Evolutionary conservation across 2,329 filamentous ascomycete genomes (phyloP), one percentile per base, ranked within the genome.

Genomic region (Huntiella bhutanensis): DNA sequence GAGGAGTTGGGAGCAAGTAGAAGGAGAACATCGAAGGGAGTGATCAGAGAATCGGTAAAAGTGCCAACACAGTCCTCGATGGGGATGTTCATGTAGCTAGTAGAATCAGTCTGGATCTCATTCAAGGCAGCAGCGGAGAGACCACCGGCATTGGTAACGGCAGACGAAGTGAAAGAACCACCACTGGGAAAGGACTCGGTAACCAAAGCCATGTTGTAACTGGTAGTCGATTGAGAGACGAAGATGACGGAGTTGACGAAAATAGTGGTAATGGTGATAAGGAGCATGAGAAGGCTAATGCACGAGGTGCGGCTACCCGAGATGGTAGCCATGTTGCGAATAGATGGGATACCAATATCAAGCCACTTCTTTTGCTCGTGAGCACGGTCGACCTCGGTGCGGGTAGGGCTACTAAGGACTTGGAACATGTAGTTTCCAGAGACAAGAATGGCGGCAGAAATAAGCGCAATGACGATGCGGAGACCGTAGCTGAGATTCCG

Each of bases 211-310:
- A 62, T 51, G 37, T 57, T 57, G 48, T 58, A 57, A 46, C 54
- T 51, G n/a, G 57, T 47, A 32, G 57, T 57, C 35, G 59, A 56
- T 40, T 61, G 59, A 8, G 62, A 63, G 49, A 62, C 62, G 49
- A 64, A 66, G 41, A 71, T 61, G 58, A 70, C 55, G 50, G 67
- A 60, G 65, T 71, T 70, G 64, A 69, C 71, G 67, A 72, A 66
- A 63, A 71, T 59, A 58, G 70, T 68, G 12, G 63, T 62, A 28
- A 58, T 52, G 16, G 70, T 56, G 41, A 68, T 67, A 48, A 61
- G 55, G 19, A 64, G 43, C 40, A 71, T 54, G 33, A 68, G 53
- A 35, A 62, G 50, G 33, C 56, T 53, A 34, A 63, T 63, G 46
- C 71, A 47, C 11, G 60, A 38, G 16, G 60, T 58, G 47, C 68